Percentiles rank a stretch among this genome's conserved stretches.
Conservation (phyloP, 495 filamentous ascomycete genomes). For the Penicillium soppii region DNA sequence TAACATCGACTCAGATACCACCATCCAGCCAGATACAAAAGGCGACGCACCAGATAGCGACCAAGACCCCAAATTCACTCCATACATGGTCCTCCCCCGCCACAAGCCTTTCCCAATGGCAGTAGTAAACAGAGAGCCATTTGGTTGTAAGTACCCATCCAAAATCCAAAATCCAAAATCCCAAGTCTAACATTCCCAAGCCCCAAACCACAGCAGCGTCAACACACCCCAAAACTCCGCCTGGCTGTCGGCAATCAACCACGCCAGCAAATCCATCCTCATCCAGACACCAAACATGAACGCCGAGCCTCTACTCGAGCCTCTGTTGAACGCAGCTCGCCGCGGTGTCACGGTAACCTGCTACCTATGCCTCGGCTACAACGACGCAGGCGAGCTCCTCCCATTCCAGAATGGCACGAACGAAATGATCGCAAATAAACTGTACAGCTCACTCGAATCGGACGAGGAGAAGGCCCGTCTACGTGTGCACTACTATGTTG, state of each 20-base stretch:
- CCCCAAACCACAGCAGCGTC: constrained; percentile 56
- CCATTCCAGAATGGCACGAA: constrained; percentile 76
- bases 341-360: constrained; percentile 64
- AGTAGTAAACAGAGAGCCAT: constrained; percentile 65
- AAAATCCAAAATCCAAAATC: neutral
- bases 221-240: constrained; percentile 69
- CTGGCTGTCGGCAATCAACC: constrained; percentile 65
- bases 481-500: constrained; percentile 66
- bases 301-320: constrained; percentile 62
- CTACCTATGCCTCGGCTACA: constrained; percentile 76
- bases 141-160: constrained; percentile 44
- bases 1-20: constrained; percentile 44
- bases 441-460: constrained; percentile 52
- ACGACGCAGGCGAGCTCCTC: constrained; percentile 73
- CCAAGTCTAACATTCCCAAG: constrained; percentile 16
- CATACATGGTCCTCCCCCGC: constrained; percentile 55
- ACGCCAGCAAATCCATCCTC: constrained; percentile 62
- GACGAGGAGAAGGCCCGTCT: constrained; percentile 46
- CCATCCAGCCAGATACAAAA: constrained; percentile 50
- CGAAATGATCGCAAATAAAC: constrained; percentile 60
- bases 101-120: constrained; percentile 68
- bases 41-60: constrained; percentile 54
- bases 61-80: constrained; percentile 56
- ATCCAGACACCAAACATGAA: constrained; percentile 78
- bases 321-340: constrained; percentile 60